Base-by-base conservation (phyloP, 1,284 basidiomycete species). In the Ustilago lituana region DNA sequence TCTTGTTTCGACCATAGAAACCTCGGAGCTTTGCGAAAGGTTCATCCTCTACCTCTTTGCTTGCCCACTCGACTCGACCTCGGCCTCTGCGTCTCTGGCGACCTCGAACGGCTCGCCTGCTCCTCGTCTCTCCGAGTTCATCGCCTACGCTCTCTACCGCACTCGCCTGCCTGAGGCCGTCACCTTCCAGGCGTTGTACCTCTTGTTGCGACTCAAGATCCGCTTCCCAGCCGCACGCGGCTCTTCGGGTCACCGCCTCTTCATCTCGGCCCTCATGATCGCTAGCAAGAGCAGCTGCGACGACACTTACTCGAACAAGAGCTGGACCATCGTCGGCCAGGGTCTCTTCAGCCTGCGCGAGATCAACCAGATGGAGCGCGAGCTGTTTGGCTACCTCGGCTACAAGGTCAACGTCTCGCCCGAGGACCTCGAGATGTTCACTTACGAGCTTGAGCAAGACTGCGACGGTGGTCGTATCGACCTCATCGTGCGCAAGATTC, bases 281-380 rank as follows among this genome's bases (percentile, higher is more conserved):
- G 79, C 81, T 11, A 74, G 68, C 72, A 82, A 82, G 68, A 76
- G 68, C 65, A 64, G 70, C 51, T 82, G 80, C 58, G 81, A 82
- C 61, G 81, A 82, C 53, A 76, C 77, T 29, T 82, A 82, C 69
- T 76, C 72, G 14, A 82, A 82, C 75, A 81, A 81, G 68, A 76
- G 73, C 57, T 82, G 81, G 81, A 73, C 78, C 48, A 80, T 82
- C 39, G 81, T 82, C 37, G 74, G 80, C 20, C 81, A 82, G 45
- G 78, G 78, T 19, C 63, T 82, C 37, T 82, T 82, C 52, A 70
- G 66, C 38, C 56, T 81, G 22, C 74, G 74, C 29, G 81, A 82
- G 57, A 68, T 82, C 50, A 82, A 82, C 60, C 80, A 81, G 59
- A 82, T 82, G 78, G 81, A 82, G 62, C 75, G 81, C 31, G 81